A percentile compares a stretch with the other conserved stretches of the same genome.
These are phyloP conservation scores for Metschnikowia matae DNA, from an alignment of 805 yeast species.

Conservation along the genomic window DNA sequence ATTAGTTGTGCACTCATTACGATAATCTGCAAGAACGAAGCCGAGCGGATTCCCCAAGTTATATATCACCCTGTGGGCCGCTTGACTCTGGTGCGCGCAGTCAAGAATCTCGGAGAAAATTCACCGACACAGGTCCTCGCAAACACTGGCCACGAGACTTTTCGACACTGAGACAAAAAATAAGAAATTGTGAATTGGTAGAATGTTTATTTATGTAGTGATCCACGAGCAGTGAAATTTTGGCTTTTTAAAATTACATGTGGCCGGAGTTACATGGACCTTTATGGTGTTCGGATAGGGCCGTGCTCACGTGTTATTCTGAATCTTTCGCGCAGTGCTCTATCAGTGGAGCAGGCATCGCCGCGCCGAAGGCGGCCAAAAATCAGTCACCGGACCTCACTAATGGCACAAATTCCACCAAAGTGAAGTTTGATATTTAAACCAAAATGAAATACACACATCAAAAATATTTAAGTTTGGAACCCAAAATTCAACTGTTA, in stretches of 20 bases:
- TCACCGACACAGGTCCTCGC: not conserved
- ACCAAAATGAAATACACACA: not conserved
- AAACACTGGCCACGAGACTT: not conserved
- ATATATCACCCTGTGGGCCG: not conserved
- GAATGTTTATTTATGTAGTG: no score
- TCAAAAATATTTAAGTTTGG: no score
- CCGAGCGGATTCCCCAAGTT: not conserved
- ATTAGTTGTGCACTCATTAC: conserved; percentile 34
- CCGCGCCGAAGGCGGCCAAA: conserved; percentile 2
- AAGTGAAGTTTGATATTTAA: no score
- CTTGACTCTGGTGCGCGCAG: conserved; percentile 8
- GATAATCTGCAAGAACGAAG: not conserved
- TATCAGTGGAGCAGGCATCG: not conserved
- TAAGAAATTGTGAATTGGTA: no score
- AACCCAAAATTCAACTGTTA: no score
- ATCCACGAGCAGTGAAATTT: not conserved
- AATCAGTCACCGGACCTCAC: not conserved
- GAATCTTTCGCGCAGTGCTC: conserved; percentile 1
- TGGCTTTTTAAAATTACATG: not conserved
- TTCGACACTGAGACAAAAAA: no score
- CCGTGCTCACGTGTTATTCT: conserved; percentile 3
- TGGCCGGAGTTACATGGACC: no score
- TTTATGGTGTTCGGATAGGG: not conserved
- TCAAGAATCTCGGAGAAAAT: not conserved
- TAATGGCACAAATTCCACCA: no score